Base-by-base conservation (phyloP, 805 yeast genomes). In the Debaryomyces tyrocola region DNA sequence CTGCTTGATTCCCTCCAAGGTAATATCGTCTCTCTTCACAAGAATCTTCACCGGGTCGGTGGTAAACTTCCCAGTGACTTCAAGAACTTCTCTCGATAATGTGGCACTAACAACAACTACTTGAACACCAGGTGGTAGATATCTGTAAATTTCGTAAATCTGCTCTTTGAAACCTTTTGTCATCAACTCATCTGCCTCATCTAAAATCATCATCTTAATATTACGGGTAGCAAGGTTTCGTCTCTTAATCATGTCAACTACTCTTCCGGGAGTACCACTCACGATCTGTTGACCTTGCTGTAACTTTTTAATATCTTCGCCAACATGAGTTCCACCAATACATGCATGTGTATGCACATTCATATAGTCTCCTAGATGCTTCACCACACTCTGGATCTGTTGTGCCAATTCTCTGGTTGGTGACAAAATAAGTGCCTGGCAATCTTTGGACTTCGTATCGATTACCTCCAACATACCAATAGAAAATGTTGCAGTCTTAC, bases 241-340 rank as follows among this genome's bases (percentile, higher is more conserved):
- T 68, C 97, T 82, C 63, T 87, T 87, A 53, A 94, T 83, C 86
- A 94, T 83, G 71, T 94, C 99, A 51, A 79, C 69, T 34, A 92
- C 96, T 63, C 99, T 80, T 46, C 99, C 99, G 29, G 99, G 99
- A 10, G 99, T 94, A 43, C 99, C 99, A 65, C 94, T 91, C 35
- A 94, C 88, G 35, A 94, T 84, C 60, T 94, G 97, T 60, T 85
- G 90, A 51, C 96, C 96, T 55, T 79, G 84, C 47, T 76, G 75
- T 55, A 90, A 75, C 46, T 82, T 81, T 63, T 87, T 85, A 49
- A 86, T 75, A 66, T 92, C 98, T 46, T 85, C 90, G 40, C 84
- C 84, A 49, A 87, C 85, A 51, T 83, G 82, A 51, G 89, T 89
- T 53, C 98, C 98, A 53, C 99, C 99, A 54, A 92, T 90, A 60